These are phyloP conservation scores for Tolypocladium nubicola DNA, from an alignment of 2,329 filamentous ascomycete species.

Conservation along the genomic window DNA sequence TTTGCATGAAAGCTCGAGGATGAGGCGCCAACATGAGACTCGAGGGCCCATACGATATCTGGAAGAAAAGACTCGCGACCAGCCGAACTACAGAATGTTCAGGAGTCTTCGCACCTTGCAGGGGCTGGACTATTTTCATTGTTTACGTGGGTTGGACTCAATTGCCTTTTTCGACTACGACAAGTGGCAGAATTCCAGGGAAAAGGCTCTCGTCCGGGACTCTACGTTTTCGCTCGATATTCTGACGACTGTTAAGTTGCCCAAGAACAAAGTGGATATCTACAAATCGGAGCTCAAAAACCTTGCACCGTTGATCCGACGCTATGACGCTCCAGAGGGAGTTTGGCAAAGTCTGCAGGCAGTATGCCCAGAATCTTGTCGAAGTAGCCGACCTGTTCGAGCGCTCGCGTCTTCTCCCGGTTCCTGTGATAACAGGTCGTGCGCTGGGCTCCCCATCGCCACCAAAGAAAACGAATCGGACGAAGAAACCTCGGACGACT, in stretches of 20 bases:
- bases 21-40: constrained; percentile 27
- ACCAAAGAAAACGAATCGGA: background rate
- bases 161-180: constrained; percentile 34
- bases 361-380: background rate
- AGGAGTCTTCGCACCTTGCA: constrained; percentile 30
- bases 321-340: constrained; percentile 1
- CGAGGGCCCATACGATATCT: constrained; percentile 11
- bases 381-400: background rate
- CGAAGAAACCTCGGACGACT: background rate
- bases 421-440: background rate
- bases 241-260: constrained; percentile 10
- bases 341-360: constrained; percentile 4
- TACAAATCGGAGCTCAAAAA: constrained; percentile 9
- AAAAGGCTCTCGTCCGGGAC: constrained; percentile 14
- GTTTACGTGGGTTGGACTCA: constrained; percentile 31
- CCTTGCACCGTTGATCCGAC: constrained; percentile 9
- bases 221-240: constrained; percentile 17
- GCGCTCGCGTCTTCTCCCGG: background rate
- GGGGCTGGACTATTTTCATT: constrained; percentile 31
- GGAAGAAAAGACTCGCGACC: constrained; percentile 16
- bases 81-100: constrained; percentile 27
- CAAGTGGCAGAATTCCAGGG: constrained; percentile 5
- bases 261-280: constrained; percentile 5
- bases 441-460: background rate
- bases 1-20: constrained; percentile 26